Evolutionary conservation across 169 alveolate species (phyloP).

Genomic region (Cryptosporidium sp.): DNA sequence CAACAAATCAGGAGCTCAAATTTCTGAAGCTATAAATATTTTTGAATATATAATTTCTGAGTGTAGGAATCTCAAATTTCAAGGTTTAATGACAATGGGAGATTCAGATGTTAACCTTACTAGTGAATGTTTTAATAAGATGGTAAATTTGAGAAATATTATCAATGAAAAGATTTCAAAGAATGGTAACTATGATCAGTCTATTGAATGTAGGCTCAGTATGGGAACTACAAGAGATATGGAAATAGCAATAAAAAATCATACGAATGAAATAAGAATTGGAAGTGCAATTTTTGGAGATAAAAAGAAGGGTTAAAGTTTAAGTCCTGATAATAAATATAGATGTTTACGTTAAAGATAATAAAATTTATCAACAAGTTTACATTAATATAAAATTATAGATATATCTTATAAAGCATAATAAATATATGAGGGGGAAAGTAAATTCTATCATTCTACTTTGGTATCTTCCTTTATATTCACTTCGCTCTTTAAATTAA

Average conservation of each 20-base stretch:
- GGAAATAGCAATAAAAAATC: constrained; percentile 89
- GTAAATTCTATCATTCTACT: not conserved
- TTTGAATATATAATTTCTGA: constrained; percentile 80
- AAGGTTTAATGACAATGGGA: constrained; percentile 93
- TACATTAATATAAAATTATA: not conserved
- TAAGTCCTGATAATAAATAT: not conserved
- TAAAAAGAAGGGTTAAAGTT: constrained; percentile 37
- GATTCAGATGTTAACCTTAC: constrained; percentile 60
- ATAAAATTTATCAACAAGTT: not conserved
- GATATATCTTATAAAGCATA: not conserved
- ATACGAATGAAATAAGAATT: constrained; percentile 91
- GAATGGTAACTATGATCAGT: constrained; percentile 77
- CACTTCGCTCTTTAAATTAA: constrained; percentile 15
- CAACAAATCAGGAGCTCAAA: constrained; percentile 88
- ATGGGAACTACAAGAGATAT: constrained; percentile 95
- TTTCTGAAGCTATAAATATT: constrained; percentile 80
- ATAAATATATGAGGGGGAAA: not conserved
- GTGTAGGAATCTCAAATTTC: constrained; percentile 84
- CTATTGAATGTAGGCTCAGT: constrained; percentile 78
- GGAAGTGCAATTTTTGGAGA: constrained; percentile 92
- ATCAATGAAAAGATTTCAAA: constrained; percentile 77
- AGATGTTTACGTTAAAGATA: not conserved
- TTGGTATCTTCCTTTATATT: not conserved
- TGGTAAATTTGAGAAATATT: constrained; percentile 79
- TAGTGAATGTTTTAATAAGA: constrained; percentile 83